A percentile compares a stretch with the other conserved stretches of the same genome.
Evolutionary conservation across 495 filamentous ascomycete genomes (phyloP).

Genomic region (Aspergillus affinis): DNA sequence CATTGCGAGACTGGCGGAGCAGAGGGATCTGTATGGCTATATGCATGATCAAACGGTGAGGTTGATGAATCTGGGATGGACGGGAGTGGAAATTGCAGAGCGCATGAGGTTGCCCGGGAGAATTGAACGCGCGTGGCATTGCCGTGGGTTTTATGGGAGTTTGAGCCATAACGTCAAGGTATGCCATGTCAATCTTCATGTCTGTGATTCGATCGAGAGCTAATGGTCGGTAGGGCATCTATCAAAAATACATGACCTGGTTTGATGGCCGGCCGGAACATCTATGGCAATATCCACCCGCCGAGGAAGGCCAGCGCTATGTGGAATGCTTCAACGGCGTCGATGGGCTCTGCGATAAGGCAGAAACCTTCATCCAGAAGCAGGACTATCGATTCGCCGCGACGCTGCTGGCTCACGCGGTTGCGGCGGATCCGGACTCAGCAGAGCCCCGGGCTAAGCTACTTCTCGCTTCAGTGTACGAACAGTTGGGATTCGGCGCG

Average conservation of each 20-base stretch:
- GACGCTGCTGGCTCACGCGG: constrained; percentile 22
- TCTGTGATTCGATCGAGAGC: too few relatives aligned
- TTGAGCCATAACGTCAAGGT: constrained; percentile 39
- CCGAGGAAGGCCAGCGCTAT: constrained; percentile 26
- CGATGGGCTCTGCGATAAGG: constrained; percentile 16
- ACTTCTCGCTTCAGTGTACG: constrained; percentile 17
- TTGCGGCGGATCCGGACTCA: constrained; percentile 14
- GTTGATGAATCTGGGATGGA: constrained; percentile 30
- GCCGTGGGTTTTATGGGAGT: constrained; percentile 35
- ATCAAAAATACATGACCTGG: constrained; percentile 41
- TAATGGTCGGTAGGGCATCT: constrained; percentile 23
- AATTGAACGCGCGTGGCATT: constrained; percentile 23
- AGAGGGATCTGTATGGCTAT: constrained; percentile 37
- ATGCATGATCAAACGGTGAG: constrained; percentile 38
- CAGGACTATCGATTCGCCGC: constrained; percentile 25
- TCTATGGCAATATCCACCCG: constrained; percentile 36
- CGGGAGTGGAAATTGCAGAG: constrained; percentile 36
- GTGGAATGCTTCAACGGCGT: constrained; percentile 27
- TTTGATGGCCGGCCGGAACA: constrained; percentile 38
- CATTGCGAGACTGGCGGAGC: constrained; percentile 16
- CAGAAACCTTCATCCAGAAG: constrained; percentile 5
- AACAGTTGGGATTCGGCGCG: constrained; percentile 25
- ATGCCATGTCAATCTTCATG: too few relatives aligned
- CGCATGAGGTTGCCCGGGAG: constrained; percentile 20
- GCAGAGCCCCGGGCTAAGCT: neutral